Evolutionary conservation across 139 green algal genomes (phyloP).

Genomic region (Desmodesmus armatus): DNA sequence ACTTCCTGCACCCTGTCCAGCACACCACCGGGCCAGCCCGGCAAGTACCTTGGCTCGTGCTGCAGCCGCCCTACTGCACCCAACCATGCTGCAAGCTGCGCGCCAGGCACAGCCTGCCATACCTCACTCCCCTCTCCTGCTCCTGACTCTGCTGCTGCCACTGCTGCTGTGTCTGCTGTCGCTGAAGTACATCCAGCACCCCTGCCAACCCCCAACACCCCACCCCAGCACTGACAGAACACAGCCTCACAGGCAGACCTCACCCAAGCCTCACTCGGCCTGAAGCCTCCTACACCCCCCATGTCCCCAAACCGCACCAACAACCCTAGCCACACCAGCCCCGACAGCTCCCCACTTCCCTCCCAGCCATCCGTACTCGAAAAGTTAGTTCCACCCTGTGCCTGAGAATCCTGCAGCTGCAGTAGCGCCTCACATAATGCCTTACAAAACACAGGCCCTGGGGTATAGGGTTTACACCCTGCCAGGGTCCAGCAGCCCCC

Average conservation of each 20-base stretch:
- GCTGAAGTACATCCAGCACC: too few species aligned
- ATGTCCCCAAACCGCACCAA: constrained; percentile 5
- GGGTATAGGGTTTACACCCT: not conserved
- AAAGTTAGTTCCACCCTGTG: too few species aligned
- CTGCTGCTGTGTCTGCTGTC: too few species aligned
- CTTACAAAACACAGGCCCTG: not conserved
- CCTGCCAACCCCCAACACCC: too few species aligned
- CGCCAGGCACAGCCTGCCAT: not conserved
- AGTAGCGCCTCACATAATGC: not conserved
- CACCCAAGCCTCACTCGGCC: not conserved
- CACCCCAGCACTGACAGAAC: not conserved
- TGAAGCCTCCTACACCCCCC: not conserved
- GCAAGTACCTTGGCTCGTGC: not conserved
- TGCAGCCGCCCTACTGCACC: not conserved
- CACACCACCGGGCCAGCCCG: not conserved
- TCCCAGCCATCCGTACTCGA: too few species aligned
- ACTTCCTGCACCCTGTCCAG: not conserved
- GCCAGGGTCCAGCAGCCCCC: not conserved
- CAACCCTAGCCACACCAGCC: not conserved
- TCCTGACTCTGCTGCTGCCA: constrained; percentile 3
- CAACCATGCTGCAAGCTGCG: not conserved
- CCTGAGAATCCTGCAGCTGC: too few species aligned
- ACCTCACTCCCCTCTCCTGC: too few species aligned
- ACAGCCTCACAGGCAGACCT: not conserved
- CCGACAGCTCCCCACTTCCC: not conserved